phyloP scores from a whole-genome alignment of 179 eudicot species.

The Heliamphora pulchella region DNA sequence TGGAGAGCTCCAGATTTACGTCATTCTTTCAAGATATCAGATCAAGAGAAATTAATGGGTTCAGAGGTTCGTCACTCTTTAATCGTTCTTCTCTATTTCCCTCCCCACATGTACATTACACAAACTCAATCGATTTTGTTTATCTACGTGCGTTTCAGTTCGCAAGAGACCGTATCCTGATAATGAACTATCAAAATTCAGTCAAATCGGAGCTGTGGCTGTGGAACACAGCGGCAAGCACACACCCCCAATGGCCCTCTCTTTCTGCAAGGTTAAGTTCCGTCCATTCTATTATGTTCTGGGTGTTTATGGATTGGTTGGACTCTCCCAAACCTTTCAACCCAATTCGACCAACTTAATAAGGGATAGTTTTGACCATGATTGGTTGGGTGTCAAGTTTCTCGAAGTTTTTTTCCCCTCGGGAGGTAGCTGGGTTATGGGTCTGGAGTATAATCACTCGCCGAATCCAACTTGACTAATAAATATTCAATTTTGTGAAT shows the following conservation, averaged over 20 bases:
- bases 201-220: conserved; percentile 18
- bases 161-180: conserved; percentile 22
- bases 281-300: not conserved
- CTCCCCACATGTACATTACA: not conserved
- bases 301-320: too few species aligned
- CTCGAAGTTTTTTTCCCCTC: too few species aligned
- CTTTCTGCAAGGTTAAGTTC: conserved; percentile 21
- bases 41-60: conserved; percentile 24
- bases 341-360: too few species aligned
- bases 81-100: not conserved
- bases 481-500: too few species aligned
- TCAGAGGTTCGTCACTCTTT: conserved; percentile 19
- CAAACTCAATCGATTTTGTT: not conserved
- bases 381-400: too few species aligned
- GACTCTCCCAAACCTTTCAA: too few species aligned
- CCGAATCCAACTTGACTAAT: too few species aligned
- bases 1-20: conserved; percentile 16
- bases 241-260: conserved; percentile 22
- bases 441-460: too few species aligned
- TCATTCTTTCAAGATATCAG: conserved; percentile 25
- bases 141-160: conserved; percentile 13
- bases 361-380: too few species aligned
- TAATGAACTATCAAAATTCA: conserved; percentile 10
- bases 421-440: too few species aligned
- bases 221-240: conserved; percentile 18